Evolutionary conservation across 2,329 filamentous ascomycete species (phyloP).

Genomic region (Talaromyces pinophilus): DNA sequence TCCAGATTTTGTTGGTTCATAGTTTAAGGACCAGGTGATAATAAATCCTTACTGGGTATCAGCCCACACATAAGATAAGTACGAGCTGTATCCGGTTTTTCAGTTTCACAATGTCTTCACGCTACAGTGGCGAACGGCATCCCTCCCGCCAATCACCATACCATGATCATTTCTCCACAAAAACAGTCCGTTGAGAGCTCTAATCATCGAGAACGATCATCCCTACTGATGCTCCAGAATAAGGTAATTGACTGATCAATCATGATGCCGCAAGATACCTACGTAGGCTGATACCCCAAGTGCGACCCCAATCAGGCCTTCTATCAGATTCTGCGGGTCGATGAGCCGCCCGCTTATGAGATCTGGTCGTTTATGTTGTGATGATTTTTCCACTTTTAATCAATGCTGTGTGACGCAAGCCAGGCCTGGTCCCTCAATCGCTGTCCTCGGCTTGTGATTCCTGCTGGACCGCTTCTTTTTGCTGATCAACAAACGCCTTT

Average conservation of each 20-base stretch:
- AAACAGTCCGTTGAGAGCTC: not conserved
- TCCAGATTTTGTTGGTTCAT: not conserved
- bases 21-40: not conserved
- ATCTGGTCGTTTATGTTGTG: not conserved
- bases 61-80: not conserved
- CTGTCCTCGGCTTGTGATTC: slow-evolving; percentile 12
- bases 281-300: not conserved
- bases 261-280: not conserved
- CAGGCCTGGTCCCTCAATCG: slow-evolving; percentile 5
- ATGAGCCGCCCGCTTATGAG: not conserved
- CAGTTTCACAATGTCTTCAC: not conserved
- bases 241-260: not conserved
- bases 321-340: not conserved
- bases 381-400: not conserved
- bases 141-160: not conserved
- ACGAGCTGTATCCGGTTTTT: not conserved
- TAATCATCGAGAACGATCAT: not conserved
- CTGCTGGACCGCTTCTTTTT: slow-evolving; percentile 19
- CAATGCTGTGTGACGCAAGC: not conserved
- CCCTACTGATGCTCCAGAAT: not conserved
- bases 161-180: not conserved
- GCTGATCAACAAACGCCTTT: slow-evolving; percentile 39
- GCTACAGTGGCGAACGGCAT: slow-evolving; percentile 3
- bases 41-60: not conserved
- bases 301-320: not conserved